Evolutionary conservation across 805 yeast genomes (phyloP).

Genomic region (Ogataea thermomethanolica): DNA sequence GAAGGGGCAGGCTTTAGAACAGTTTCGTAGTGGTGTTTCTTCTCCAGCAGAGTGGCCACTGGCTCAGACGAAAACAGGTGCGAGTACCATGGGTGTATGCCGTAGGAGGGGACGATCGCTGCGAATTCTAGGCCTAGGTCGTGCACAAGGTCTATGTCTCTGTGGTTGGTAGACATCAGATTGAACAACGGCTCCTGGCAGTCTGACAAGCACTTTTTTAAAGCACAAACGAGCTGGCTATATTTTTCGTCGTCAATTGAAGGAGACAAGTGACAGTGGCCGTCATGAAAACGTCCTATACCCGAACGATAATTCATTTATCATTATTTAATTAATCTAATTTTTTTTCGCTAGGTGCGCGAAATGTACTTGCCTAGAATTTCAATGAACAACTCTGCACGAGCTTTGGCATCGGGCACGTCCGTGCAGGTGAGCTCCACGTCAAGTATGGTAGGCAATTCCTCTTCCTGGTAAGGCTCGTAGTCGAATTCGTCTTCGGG

Average conservation of each 20-base stretch:
- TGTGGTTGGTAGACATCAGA: constrained; percentile 49
- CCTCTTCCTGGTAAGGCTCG: constrained; percentile 20
- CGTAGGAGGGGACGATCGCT: constrained; percentile 48
- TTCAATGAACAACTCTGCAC: constrained; percentile 37
- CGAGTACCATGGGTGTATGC: constrained; percentile 91
- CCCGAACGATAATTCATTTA: constrained; percentile 1
- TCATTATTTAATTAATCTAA: constrained; percentile 5
- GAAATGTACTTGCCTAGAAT: constrained; percentile 23
- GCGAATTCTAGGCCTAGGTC: constrained; percentile 17
- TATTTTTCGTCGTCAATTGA: constrained; percentile 9
- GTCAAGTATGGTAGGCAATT: constrained; percentile 25
- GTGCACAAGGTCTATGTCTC: constrained; percentile 33
- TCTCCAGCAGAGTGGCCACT: constrained; percentile 11
- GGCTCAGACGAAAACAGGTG: constrained; percentile 51
- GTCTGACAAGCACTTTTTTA: constrained; percentile 1
- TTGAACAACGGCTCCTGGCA: constrained; percentile 17
- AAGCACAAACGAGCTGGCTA: constrained; percentile 4
- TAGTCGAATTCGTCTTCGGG: constrained; percentile 25
- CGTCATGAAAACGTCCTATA: constrained; percentile 28
- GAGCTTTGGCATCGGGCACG: constrained; percentile 44
- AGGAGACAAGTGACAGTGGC: constrained; percentile 40
- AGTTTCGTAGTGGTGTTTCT: constrained; percentile 54
- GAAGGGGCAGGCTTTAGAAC: constrained; percentile 46
- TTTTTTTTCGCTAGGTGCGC: constrained; percentile 15
- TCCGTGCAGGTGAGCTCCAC: constrained; percentile 37